Conservation (phyloP, 345 rosid species). For the Orychophragmus violaceus region DNA sequence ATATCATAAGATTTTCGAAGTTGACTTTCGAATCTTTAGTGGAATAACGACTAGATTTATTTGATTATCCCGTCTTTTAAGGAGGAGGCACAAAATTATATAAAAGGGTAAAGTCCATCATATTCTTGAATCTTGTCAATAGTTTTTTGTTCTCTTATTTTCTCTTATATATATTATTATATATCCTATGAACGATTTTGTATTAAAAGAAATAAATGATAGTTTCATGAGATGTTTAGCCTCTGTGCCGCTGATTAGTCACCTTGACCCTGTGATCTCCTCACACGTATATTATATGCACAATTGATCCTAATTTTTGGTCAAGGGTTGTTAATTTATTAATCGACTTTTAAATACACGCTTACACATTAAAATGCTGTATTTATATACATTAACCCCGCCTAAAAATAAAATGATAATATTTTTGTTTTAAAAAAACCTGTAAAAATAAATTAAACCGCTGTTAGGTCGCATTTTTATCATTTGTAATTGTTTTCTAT, state of each 20-base stretch:
- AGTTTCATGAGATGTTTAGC: slow-evolving; percentile 13
- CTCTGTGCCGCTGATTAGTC: slow-evolving; percentile 4
- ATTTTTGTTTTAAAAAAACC: neutral
- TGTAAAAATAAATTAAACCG: neutral
- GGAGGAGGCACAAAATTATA: slow-evolving; percentile 30
- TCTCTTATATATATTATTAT: neutral
- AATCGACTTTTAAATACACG: neutral
- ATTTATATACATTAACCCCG: neutral
- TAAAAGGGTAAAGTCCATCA: slow-evolving; percentile 19
- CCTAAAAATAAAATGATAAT: neutral
- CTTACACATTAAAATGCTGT: neutral
- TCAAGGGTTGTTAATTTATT: neutral
- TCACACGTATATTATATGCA: neutral
- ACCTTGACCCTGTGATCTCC: neutral
- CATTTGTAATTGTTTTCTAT: neutral
- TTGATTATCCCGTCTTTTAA: slow-evolving; percentile 15
- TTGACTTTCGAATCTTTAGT: slow-evolving; percentile 29
- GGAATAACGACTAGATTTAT: slow-evolving; percentile 20
- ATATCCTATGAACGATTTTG: neutral
- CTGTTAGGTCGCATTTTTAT: neutral
- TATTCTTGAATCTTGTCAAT: slow-evolving; percentile 25
- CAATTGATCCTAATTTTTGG: neutral
- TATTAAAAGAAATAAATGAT: neutral
- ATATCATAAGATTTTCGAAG: slow-evolving; percentile 24
- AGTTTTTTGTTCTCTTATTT: neutral